Conservation (phyloP, 352 stramenopile genomes). For the Phytophthora meadii region DNA sequence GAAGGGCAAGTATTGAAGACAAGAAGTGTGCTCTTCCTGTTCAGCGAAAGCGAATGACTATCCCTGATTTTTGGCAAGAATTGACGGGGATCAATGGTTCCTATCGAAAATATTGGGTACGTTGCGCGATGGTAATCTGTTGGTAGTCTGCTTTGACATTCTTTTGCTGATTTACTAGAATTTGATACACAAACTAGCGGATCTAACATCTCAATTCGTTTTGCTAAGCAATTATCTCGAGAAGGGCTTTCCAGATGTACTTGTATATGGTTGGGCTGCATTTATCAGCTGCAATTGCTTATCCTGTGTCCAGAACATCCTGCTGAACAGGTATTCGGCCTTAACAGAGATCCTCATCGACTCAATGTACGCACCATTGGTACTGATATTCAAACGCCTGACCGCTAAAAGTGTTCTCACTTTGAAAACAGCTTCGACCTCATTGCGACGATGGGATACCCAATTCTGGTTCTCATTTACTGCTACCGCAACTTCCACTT, state of each 20-base stretch:
- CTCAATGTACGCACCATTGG: slow-evolving; percentile 35
- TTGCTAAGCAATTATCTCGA: slow-evolving; percentile 40
- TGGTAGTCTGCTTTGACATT: slow-evolving; percentile 13
- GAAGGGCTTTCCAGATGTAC: slow-evolving; percentile 28
- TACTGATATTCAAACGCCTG: not conserved
- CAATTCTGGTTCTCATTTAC: slow-evolving; percentile 40
- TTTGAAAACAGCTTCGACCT: slow-evolving; percentile 39
- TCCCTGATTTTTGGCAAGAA: slow-evolving; percentile 27
- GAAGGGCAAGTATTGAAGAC: slow-evolving; percentile 18
- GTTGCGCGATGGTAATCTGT: not conserved
- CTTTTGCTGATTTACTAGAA: slow-evolving; percentile 34
- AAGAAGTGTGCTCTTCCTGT: not conserved
- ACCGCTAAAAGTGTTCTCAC: not conserved
- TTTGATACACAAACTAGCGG: slow-evolving; percentile 39
- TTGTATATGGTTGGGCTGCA: slow-evolving; percentile 39
- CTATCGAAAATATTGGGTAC: slow-evolving; percentile 57
- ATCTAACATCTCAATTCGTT: slow-evolving; percentile 36
- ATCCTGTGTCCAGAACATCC: slow-evolving; percentile 29
- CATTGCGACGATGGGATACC: slow-evolving; percentile 39
- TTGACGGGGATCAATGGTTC: slow-evolving; percentile 36
- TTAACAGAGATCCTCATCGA: slow-evolving; percentile 46
- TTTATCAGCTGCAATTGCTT: slow-evolving; percentile 42
- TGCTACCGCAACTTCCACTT: slow-evolving; percentile 45
- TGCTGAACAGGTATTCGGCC: slow-evolving; percentile 31
- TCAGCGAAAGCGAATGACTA: not conserved